Conservation (phyloP, 192 early-diverging fungal genomes). For the Coemansia sp. region DNA sequence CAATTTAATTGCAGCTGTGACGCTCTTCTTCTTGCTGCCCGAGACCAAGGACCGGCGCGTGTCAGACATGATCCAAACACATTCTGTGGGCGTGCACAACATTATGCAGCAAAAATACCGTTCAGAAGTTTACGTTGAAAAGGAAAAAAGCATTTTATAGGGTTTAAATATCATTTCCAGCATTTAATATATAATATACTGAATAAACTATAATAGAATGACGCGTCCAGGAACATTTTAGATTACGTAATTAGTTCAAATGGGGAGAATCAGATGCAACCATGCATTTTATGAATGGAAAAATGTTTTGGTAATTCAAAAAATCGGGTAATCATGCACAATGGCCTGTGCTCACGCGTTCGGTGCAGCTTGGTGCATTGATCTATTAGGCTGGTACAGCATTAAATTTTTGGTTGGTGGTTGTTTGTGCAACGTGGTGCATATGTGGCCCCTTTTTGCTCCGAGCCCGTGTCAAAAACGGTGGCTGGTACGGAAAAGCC, state of each 20-base stretch:
- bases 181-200: not conserved
- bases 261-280: not conserved
- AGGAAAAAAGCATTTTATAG: not conserved
- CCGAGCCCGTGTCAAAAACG: slow-evolving; percentile 7
- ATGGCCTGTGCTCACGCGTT: not conserved
- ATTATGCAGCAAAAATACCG: slow-evolving; percentile 19
- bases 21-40: slow-evolving; percentile 63
- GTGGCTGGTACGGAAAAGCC: slow-evolving; percentile 6
- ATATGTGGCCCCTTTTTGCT: not conserved
- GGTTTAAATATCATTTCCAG: not conserved
- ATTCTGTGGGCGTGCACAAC: slow-evolving; percentile 46
- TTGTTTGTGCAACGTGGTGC: not conserved
- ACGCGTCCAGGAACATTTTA: not conserved
- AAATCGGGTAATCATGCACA: slow-evolving; percentile 1
- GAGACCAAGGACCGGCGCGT: slow-evolving; percentile 72
- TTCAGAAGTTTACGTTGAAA: not conserved
- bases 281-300: not conserved
- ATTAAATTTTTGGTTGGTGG: slow-evolving; percentile 4
- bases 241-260: not conserved
- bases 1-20: slow-evolving; percentile 57
- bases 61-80: slow-evolving; percentile 55
- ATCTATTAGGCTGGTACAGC: not conserved
- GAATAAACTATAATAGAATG: not conserved
- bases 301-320: not conserved
- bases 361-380: slow-evolving; percentile 2